phyloP scores from a whole-genome alignment of 192 early-diverging fungal species.

The Geosiphon pyriformis region DNA sequence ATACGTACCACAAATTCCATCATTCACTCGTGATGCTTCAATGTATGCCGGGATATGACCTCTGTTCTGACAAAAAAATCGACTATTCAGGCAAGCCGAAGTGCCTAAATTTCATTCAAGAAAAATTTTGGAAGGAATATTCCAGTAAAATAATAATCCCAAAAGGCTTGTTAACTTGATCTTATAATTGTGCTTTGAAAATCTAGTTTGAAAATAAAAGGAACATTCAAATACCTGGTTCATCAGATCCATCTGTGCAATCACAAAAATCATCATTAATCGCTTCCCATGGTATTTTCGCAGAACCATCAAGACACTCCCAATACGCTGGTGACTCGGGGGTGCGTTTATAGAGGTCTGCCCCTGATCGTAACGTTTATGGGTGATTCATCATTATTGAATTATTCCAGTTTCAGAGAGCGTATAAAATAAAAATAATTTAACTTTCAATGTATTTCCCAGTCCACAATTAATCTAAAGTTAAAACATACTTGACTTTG shows the following conservation, averaged over 20 bases:
- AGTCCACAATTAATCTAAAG: not conserved
- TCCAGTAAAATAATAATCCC: too few relatives aligned
- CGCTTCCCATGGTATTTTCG: slow-evolving; percentile 56
- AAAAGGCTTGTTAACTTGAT: not conserved
- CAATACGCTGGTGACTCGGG: slow-evolving; percentile 33
- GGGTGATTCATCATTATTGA: not conserved
- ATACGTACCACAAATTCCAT: slow-evolving; percentile 81
- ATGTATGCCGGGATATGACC: slow-evolving; percentile 69
- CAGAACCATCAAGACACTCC: slow-evolving; percentile 70
- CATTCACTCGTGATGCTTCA: slow-evolving; percentile 73
- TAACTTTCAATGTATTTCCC: not conserved
- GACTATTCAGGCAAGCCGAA: slow-evolving; percentile 76
- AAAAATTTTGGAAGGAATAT: too few relatives aligned
- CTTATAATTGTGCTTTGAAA: not conserved
- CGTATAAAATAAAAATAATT: not conserved
- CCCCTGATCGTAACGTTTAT: too few relatives aligned
- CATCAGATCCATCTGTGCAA: slow-evolving; percentile 90
- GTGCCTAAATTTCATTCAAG: slow-evolving; percentile 63
- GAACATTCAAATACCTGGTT: slow-evolving; percentile 59
- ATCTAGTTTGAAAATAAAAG: not conserved
- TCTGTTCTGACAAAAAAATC: slow-evolving; percentile 79
- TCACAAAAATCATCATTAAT: slow-evolving; percentile 99
- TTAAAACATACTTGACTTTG: not conserved
- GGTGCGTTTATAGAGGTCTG: slow-evolving; percentile 6
- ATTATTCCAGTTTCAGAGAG: not conserved